Base-by-base conservation (phyloP, 2,329 filamentous ascomycete genomes). In the Fusarium pininemorale region DNA sequence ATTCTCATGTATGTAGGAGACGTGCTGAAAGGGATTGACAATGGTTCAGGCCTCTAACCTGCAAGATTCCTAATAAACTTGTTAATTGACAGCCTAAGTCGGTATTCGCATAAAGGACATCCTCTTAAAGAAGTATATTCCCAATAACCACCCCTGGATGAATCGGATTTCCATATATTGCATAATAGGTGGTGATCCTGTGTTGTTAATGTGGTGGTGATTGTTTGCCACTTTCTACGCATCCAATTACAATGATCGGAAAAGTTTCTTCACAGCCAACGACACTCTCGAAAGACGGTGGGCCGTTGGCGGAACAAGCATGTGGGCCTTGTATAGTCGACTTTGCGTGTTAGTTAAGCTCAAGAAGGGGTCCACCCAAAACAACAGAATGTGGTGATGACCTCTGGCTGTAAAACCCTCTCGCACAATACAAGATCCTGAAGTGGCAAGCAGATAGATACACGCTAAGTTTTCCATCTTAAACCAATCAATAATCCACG, bases 301-400 rank as follows among this genome's bases (percentile, higher is more conserved):
- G 70, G 39, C 44, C 66, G 26, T 38, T 38, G 47, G 56, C 56
- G 42, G n/a, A 72, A 73, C 32, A 73, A 71, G 70, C 42, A 74
- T 74, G 70, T 72, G 70, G 70, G 70, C 55, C 59, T 57, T 26
- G 20, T 32, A 57, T 58, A 39, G 18, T 44, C 60, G 38, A 50
- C 14, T 63, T 38, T 69, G 48, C n/a, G 15, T 56, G 51, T 70
- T 54, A 66, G 48, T 71, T 63, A 60, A 74, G 53, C 57, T 55
- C 65, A 44, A n/a, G 50, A 22, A 26, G 62, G 58, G 71, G 57
- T 68, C 71, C 71, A 73, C 61, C 57, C 37, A 63, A 58, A 57
- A 47, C 28, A 30, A 50, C 32, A 69, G 38, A 66, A 66, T 55
- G 47, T 57, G 51, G 62, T 68, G 63, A 72, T 72, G 38, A 39